These are phyloP conservation scores for Sclerotinia minor DNA, from an alignment of 2,329 filamentous ascomycete species.

Conservation along the genomic window DNA sequence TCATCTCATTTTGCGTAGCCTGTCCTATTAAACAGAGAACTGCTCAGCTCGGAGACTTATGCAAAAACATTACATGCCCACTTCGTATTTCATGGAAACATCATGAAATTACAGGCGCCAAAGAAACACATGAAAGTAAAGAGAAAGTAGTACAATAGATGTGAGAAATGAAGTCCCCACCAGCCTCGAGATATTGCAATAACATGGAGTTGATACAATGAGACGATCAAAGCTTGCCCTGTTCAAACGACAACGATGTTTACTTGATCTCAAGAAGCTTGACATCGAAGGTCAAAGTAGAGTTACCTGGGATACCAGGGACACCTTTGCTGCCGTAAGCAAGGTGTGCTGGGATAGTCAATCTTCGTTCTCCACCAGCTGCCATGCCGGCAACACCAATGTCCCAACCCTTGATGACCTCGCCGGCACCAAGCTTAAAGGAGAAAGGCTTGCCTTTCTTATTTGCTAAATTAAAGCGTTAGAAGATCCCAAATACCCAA, in stretches of 20 bases:
- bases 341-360: conserved; percentile 82
- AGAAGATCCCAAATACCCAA: background rate
- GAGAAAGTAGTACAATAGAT: conserved; percentile 39
- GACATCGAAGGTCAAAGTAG: conserved; percentile 87
- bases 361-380: conserved; percentile 87
- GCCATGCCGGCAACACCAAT: conserved; percentile 90
- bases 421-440: conserved; percentile 90
- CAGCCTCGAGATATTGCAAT: conserved; percentile 29
- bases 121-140: conserved; percentile 29
- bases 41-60: conserved; percentile 41
- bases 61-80: conserved; percentile 34
- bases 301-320: conserved; percentile 88
- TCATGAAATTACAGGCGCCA: conserved; percentile 22
- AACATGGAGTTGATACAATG: conserved; percentile 22
- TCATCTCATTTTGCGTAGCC: conserved; percentile 40
- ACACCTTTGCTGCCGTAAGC: conserved; percentile 85
- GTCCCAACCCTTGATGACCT: conserved; percentile 99
- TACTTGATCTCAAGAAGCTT: conserved; percentile 85
- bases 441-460: conserved; percentile 98
- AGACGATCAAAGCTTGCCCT: background rate
- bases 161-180: conserved; percentile 30
- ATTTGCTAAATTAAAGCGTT: conserved; percentile 64
- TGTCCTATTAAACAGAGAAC: conserved; percentile 36
- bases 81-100: conserved; percentile 7
- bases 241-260: conserved; percentile 36